These are phyloP conservation scores for Podosphaera fusca DNA, from an alignment of 2,329 filamentous ascomycete genomes.

Conservation along the genomic window DNA sequence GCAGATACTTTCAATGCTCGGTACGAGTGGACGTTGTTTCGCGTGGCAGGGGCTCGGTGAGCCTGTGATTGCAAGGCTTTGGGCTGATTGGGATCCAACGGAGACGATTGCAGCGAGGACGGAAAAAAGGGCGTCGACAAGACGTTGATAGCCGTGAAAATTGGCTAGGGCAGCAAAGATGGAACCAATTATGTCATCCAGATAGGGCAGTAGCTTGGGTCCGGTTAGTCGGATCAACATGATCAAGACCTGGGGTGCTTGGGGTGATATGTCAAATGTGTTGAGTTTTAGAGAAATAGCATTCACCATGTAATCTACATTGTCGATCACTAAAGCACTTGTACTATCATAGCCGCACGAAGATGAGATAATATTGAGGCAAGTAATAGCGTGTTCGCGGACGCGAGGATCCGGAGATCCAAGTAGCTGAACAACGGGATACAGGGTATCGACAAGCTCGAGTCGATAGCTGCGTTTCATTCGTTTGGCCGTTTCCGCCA, in stretches of 20 bases:
- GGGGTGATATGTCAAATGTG: constrained; percentile 74
- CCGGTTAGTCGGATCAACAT: constrained; percentile 91
- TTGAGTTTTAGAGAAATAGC: constrained; percentile 75
- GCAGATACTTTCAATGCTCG: constrained; percentile 15
- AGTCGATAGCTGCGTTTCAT: constrained; percentile 47
- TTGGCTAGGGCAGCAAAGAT: constrained; percentile 87
- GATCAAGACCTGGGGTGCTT: constrained; percentile 67
- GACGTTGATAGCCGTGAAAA: constrained; percentile 73
- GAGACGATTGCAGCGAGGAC: constrained; percentile 66
- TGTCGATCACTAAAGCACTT: constrained; percentile 61
- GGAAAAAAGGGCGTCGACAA: constrained; percentile 68
- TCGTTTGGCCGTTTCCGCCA: constrained; percentile 51
- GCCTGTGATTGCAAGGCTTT: constrained; percentile 18
- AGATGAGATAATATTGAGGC: constrained; percentile 55
- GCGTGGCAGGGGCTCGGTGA: constrained; percentile 14
- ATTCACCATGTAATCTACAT: constrained; percentile 92
- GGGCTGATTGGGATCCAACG: constrained; percentile 44
- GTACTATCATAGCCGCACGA: constrained; percentile 55
- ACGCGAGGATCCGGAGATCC: constrained; percentile 46
- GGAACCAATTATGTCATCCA: constrained; percentile 76
- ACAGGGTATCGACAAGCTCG: constrained; percentile 77
- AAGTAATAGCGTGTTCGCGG: constrained; percentile 60
- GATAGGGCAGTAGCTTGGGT: constrained; percentile 55
- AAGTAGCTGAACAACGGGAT: constrained; percentile 73
- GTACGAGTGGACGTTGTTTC: constrained; percentile 21